phyloP scores from a whole-genome alignment of 768 basidiomycete genomes.

The Lactifluus pinguis region DNA sequence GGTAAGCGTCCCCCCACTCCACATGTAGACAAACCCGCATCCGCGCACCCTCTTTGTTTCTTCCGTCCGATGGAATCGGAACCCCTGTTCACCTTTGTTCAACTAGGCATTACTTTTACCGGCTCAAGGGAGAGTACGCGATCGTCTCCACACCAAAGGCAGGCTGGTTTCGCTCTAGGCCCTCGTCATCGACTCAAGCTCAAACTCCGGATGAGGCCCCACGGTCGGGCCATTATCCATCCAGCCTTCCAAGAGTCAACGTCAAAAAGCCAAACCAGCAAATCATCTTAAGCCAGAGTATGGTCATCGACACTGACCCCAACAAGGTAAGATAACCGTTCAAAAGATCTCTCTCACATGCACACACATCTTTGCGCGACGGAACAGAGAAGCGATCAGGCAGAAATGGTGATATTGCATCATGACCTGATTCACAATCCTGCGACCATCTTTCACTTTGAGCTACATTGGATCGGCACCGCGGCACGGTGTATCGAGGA shows the following conservation, averaged over 20 bases:
- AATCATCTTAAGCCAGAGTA: constrained; percentile 76
- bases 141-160: constrained; percentile 56
- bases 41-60: too few relatives aligned
- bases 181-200: constrained; percentile 25
- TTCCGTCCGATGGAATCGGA: not conserved
- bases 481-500: constrained; percentile 90
- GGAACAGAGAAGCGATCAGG: constrained; percentile 71
- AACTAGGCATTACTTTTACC: constrained; percentile 80
- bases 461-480: constrained; percentile 94
- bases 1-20: constrained; percentile 37
- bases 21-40: not conserved
- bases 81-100: not conserved
- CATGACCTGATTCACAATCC: constrained; percentile 95
- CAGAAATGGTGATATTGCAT: constrained; percentile 82
- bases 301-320: constrained; percentile 82
- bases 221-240: constrained; percentile 26
- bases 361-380: not conserved
- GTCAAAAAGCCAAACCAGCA: constrained; percentile 45
- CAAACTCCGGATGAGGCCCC: not conserved
- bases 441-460: constrained; percentile 91
- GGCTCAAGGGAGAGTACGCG: constrained; percentile 67
- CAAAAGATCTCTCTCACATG: not conserved
- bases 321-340: constrained; percentile 41
- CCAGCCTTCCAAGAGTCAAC: constrained; percentile 29
- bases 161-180: constrained; percentile 55